Conservation (phyloP, 805 yeast species). For the Debaryomyces prosopidis region DNA sequence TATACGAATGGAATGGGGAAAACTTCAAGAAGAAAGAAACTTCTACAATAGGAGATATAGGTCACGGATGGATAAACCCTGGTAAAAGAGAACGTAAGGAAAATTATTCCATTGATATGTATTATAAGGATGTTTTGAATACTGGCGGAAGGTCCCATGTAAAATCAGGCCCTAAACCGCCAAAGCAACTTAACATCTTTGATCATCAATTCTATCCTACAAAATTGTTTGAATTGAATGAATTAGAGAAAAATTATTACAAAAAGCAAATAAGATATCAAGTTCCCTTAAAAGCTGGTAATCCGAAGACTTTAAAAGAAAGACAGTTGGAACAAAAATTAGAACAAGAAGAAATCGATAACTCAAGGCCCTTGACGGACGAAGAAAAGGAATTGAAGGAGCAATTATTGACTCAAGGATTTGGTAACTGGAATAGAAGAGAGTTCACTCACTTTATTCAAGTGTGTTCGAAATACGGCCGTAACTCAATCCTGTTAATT, state of each 20-base stretch:
- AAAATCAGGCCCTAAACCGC: slow-evolving; percentile 72
- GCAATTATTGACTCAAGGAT: slow-evolving; percentile 65
- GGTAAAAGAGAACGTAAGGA: slow-evolving; percentile 82
- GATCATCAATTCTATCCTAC: slow-evolving; percentile 91
- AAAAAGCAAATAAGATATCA: slow-evolving; percentile 65
- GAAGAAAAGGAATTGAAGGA: slow-evolving; percentile 71
- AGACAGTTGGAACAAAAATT: slow-evolving; percentile 48
- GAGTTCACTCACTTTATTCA: slow-evolving; percentile 84
- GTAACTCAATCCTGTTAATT: slow-evolving; percentile 69
- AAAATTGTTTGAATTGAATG: slow-evolving; percentile 72
- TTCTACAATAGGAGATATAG: slow-evolving; percentile 48
- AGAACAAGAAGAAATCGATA: slow-evolving; percentile 71
- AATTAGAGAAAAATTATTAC: slow-evolving; percentile 75
- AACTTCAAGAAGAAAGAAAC: slow-evolving; percentile 68
- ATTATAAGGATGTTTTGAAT: slow-evolving; percentile 77
- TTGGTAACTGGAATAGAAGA: slow-evolving; percentile 78
- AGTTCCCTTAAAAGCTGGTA: slow-evolving; percentile 63
- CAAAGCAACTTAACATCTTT: slow-evolving; percentile 76
- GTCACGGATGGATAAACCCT: slow-evolving; percentile 78
- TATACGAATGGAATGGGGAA: slow-evolving; percentile 87
- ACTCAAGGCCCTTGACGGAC: slow-evolving; percentile 78
- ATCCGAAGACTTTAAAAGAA: slow-evolving; percentile 31
- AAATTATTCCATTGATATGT: slow-evolving; percentile 84
- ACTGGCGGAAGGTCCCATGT: slow-evolving; percentile 60
- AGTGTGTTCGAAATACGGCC: slow-evolving; percentile 74